A percentile compares a stretch with the other conserved stretches of the same genome.
Conservation (phyloP, 2,329 filamentous ascomycete species). For the Mycosphaerella sp. region DNA sequence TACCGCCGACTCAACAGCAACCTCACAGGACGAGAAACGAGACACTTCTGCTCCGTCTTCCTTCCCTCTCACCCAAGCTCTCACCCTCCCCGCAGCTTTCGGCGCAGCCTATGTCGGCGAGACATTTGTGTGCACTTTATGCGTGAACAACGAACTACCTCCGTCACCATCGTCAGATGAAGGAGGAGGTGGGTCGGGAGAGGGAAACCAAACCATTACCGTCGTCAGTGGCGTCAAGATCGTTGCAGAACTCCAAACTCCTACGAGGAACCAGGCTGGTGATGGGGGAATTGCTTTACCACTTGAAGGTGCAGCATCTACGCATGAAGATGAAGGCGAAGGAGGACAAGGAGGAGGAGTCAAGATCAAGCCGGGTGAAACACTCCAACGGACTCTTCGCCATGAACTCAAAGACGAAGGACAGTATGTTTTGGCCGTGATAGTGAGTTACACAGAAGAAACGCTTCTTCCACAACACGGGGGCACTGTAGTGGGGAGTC, state of each 20-base stretch:
- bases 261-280: too few relatives aligned
- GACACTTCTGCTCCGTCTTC: slow-evolving; percentile 8
- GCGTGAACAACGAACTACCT: slow-evolving; percentile 79
- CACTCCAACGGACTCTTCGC: slow-evolving; percentile 71
- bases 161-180: too few relatives aligned
- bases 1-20: slow-evolving; percentile 29
- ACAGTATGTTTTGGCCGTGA: slow-evolving; percentile 86
- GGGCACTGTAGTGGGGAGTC: slow-evolving; percentile 47
- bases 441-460: slow-evolving; percentile 80
- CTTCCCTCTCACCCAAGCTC: slow-evolving; percentile 54
- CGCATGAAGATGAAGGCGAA: slow-evolving; percentile 52
- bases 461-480: too few relatives aligned
- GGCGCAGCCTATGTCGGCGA: slow-evolving; percentile 94
- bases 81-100: slow-evolving; percentile 85
- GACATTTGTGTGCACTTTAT: slow-evolving; percentile 88
- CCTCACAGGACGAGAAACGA: slow-evolving; percentile 34
- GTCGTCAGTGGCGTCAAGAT: slow-evolving; percentile 69
- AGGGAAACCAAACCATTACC: background rate
- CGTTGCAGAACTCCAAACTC: slow-evolving; percentile 92
- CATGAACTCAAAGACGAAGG: slow-evolving; percentile 93
- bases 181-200: slow-evolving; percentile 25
- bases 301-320: too few relatives aligned
- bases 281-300: too few relatives aligned
- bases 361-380: slow-evolving; percentile 53
- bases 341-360: slow-evolving; percentile 36